Evolutionary conservation across 805 yeast genomes (phyloP).

Genomic region (Hanseniaspora pseudoguilliermondii): DNA sequence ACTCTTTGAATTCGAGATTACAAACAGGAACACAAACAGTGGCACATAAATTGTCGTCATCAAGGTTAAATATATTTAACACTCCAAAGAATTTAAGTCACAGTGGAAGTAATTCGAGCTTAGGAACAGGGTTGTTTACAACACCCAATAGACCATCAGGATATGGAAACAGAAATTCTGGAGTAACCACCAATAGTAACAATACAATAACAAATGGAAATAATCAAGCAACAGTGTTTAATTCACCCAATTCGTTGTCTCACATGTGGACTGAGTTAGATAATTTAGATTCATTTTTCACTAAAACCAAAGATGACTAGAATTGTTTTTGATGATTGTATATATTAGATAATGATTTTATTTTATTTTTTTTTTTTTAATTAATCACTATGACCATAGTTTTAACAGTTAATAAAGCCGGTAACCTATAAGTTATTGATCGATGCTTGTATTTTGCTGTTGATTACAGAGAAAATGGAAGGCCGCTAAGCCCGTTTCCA

Average conservation of each 20-base stretch:
- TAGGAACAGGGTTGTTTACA: neutral
- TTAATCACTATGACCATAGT: too few species aligned
- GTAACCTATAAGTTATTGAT: too few species aligned
- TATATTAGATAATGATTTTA: neutral
- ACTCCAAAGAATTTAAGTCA: slow-evolving; percentile 6
- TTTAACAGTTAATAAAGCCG: too few species aligned
- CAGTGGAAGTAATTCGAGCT: slow-evolving; percentile 1
- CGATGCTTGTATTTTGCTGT: too few species aligned
- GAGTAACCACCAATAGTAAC: neutral
- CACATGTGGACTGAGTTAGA: slow-evolving; percentile 90
- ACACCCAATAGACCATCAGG: neutral
- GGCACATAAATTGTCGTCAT: slow-evolving; percentile 8
- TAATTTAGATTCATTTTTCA: slow-evolving; percentile 77
- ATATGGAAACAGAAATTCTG: neutral
- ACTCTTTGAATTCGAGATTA: slow-evolving; percentile 3
- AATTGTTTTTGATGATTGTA: too few species aligned
- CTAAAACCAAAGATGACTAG: slow-evolving; percentile 32
- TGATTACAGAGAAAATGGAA: too few species aligned
- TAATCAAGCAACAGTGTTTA: neutral
- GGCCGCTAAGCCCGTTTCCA: too few species aligned
- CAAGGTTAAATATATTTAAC: slow-evolving; percentile 9
- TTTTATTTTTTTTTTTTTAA: too few species aligned
- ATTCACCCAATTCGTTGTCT: slow-evolving; percentile 47
- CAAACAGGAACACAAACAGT: slow-evolving; percentile 9
- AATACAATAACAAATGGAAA: neutral